These are phyloP conservation scores for Candida glaebosa DNA, from an alignment of 805 yeast genomes.

Conservation along the genomic window DNA sequence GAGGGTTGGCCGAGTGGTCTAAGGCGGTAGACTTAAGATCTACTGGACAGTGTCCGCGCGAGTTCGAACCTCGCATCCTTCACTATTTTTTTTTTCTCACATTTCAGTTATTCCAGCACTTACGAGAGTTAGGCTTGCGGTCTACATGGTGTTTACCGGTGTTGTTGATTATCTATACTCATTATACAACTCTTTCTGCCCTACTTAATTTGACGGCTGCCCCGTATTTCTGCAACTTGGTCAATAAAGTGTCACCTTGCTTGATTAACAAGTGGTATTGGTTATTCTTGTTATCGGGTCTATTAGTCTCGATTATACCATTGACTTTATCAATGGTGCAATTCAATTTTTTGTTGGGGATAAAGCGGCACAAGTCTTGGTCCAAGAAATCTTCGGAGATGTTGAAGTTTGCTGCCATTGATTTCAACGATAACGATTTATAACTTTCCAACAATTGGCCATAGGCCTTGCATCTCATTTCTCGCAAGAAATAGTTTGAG, in stretches of 20 bases:
- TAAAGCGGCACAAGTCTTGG: slow-evolving; percentile 80
- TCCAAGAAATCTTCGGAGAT: slow-evolving; percentile 87
- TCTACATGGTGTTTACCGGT: not conserved
- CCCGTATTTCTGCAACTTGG: slow-evolving; percentile 93
- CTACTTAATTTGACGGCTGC: slow-evolving; percentile 97
- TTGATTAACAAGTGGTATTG: slow-evolving; percentile 86
- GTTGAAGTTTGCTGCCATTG: slow-evolving; percentile 93
- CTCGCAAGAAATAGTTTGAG: slow-evolving; percentile 81
- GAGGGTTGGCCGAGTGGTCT: slow-evolving; percentile 54
- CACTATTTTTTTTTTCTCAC: slow-evolving; percentile 27
- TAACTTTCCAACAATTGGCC: slow-evolving; percentile 92
- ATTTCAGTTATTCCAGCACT: too few relatives aligned
- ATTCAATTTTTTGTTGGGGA: slow-evolving; percentile 89
- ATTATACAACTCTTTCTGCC: slow-evolving; percentile 58
- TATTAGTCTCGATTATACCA: slow-evolving; percentile 91
- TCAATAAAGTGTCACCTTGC: slow-evolving; percentile 88
- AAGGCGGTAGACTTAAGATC: slow-evolving; percentile 52
- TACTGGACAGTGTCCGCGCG: slow-evolving; percentile 51
- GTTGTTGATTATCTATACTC: slow-evolving; percentile 2
- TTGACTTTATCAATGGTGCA: slow-evolving; percentile 95
- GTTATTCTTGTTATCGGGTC: slow-evolving; percentile 94
- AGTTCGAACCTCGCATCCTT: slow-evolving; percentile 54
- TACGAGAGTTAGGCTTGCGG: too few relatives aligned
- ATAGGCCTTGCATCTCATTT: slow-evolving; percentile 92
- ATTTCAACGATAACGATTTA: slow-evolving; percentile 80